Evolutionary conservation across 371 early-diverging fungal species (phyloP).

Genomic region (Catenaria anguillulae): DNA sequence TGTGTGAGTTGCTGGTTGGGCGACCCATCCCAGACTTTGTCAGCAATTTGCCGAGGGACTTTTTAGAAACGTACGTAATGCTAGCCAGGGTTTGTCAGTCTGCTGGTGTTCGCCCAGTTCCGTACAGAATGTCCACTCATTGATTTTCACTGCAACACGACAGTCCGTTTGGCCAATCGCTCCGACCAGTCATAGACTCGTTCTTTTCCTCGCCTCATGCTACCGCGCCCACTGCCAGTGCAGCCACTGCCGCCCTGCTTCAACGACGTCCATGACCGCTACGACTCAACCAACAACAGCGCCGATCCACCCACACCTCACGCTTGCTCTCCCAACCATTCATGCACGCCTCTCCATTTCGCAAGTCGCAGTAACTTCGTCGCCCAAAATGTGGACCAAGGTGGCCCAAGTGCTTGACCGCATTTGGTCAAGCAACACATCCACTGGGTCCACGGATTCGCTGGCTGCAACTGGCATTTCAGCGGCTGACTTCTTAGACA

Average conservation of each 20-base stretch:
- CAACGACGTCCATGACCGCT: not conserved
- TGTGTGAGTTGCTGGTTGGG: slow-evolving; percentile 68
- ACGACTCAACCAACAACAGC: no score
- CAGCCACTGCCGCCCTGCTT: not conserved
- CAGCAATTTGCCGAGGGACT: slow-evolving; percentile 47
- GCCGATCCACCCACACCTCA: not conserved
- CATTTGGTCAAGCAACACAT: no score
- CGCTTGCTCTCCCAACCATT: not conserved
- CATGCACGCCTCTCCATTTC: not conserved
- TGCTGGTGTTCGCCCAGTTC: no score
- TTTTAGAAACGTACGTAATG: slow-evolving; percentile 41
- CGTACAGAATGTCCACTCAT: no score
- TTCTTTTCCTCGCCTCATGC: slow-evolving; percentile 48
- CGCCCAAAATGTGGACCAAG: not conserved
- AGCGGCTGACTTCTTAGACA: no score
- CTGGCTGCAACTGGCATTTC: no score
- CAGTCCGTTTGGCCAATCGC: slow-evolving; percentile 58
- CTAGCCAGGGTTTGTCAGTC: no score
- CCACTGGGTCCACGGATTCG: no score
- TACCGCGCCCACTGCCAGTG: no score
- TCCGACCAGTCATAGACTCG: slow-evolving; percentile 60
- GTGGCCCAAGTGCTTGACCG: not conserved
- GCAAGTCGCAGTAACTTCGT: not conserved
- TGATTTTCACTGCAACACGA: no score
- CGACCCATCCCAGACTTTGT: slow-evolving; percentile 58